phyloP scores from a whole-genome alignment of 2,329 filamentous ascomycete genomes.

The Fusarium devonianum region DNA sequence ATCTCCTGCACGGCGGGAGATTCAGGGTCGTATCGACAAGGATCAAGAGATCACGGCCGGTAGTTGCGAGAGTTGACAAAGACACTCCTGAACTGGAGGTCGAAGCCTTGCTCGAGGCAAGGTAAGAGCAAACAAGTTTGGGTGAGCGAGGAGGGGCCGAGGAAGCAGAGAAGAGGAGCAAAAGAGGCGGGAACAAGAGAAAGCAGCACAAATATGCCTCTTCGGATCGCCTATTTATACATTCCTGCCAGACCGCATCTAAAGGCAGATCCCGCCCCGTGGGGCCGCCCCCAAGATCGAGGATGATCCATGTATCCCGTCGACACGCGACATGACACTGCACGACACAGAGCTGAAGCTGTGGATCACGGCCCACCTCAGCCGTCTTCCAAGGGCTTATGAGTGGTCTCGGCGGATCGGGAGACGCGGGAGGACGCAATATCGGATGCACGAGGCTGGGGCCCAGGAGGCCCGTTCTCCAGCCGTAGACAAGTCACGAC shows the following conservation, averaged over 20 bases:
- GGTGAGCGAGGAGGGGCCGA: neutral
- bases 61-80: neutral
- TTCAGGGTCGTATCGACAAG: conserved; percentile 7
- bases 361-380: conserved; percentile 18
- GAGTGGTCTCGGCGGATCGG: conserved; percentile 6
- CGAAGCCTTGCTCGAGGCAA: neutral
- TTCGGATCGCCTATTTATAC: conserved; percentile 22
- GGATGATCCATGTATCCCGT: conserved; percentile 31
- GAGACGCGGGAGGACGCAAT: neutral
- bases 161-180: neutral
- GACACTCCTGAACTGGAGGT: neutral
- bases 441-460: conserved; percentile 15
- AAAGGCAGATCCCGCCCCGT: conserved; percentile 9
- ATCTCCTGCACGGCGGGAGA: neutral
- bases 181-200: conserved; percentile 2
- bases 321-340: conserved; percentile 1
- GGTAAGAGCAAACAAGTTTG: neutral
- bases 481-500: neutral
- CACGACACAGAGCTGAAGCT: conserved; percentile 28
- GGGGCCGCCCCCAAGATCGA: conserved; percentile 20
- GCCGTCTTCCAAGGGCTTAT: conserved; percentile 6
- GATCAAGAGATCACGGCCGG: neutral
- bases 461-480: conserved; percentile 2
- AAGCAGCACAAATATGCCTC: neutral
- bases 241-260: neutral